Percentiles rank a stretch among this genome's conserved stretches.
These are phyloP conservation scores for Actinomortierella ambigua DNA, from an alignment of 371 early-diverging fungal species.

Conservation along the genomic window DNA sequence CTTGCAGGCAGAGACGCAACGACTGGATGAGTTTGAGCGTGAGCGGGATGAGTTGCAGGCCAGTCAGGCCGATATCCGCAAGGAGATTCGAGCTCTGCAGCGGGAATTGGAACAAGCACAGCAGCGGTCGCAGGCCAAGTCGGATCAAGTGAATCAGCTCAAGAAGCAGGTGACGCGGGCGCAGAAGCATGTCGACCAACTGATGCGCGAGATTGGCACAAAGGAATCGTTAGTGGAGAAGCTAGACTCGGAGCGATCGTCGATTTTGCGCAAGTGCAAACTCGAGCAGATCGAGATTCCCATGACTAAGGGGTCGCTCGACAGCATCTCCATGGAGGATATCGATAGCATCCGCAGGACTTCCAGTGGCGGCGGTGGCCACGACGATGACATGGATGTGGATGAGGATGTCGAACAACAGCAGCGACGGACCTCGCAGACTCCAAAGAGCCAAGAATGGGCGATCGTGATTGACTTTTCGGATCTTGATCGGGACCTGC, in stretches of 20 bases:
- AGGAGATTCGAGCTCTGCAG: slow-evolving; percentile 45
- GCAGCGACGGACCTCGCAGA: slow-evolving; percentile 10
- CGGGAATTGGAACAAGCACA: slow-evolving; percentile 52
- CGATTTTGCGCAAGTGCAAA: slow-evolving; percentile 87
- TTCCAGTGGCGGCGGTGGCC: slow-evolving; percentile 11
- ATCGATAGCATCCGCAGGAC: slow-evolving; percentile 41
- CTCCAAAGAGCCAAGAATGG: slow-evolving; percentile 41
- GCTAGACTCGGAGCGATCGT: slow-evolving; percentile 72
- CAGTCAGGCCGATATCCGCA: slow-evolving; percentile 47
- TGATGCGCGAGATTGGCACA: slow-evolving; percentile 65
- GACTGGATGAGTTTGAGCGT: slow-evolving; percentile 43
- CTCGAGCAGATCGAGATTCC: slow-evolving; percentile 92
- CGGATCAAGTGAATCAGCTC: slow-evolving; percentile 59
- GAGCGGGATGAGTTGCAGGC: slow-evolving; percentile 49
- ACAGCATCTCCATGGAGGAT: slow-evolving; percentile 73
- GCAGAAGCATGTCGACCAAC: slow-evolving; percentile 68
- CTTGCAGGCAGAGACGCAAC: slow-evolving; percentile 41
- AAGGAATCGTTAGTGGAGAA: slow-evolving; percentile 80
- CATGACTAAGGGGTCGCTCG: slow-evolving; percentile 67
- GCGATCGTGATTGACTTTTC: slow-evolving; percentile 57
- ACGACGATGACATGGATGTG: slow-evolving; percentile 57
- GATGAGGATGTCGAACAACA: slow-evolving; percentile 40
- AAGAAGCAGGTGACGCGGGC: slow-evolving; percentile 65
- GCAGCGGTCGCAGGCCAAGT: slow-evolving; percentile 53
- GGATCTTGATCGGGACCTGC: slow-evolving; percentile 53